These are phyloP conservation scores for Anaeramoeba flamelloides DNA, from an alignment of 78 protist species.

Conservation along the genomic window DNA sequence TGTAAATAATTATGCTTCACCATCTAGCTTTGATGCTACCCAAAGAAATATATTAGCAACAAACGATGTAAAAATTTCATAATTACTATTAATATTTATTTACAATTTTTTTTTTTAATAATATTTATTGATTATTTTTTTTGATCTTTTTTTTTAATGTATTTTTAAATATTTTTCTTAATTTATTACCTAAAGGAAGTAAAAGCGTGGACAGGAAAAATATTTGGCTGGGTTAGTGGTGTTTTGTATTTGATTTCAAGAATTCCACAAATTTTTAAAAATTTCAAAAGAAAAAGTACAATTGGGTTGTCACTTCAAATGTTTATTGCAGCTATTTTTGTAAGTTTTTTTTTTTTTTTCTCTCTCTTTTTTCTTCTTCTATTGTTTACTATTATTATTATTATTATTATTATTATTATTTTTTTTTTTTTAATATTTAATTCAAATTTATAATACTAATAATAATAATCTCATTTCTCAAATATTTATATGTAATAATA, in stretches of 20 bases:
- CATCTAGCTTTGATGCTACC: no score
- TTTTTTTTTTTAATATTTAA: no score
- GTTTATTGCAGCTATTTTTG: conserved; percentile 26
- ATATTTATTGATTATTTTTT: neutral
- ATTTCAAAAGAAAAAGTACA: conserved; percentile 15
- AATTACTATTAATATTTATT: neutral
- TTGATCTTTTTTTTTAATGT: neutral
- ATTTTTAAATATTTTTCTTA: neutral
- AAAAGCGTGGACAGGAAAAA: neutral
- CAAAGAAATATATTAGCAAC: no score
- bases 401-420: no score
- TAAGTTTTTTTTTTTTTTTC: conserved; percentile 16
- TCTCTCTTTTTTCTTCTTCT: conserved; percentile 18
- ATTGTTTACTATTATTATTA: no score
- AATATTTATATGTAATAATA: no score
- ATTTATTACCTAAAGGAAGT: no score
- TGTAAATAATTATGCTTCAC: no score
- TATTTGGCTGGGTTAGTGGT: conserved; percentile 14
- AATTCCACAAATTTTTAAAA: conserved; percentile 22
- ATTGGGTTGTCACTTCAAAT: conserved; percentile 28
- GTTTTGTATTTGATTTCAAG: conserved; percentile 16
- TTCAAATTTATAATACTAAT: no score
- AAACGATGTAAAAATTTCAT: neutral
- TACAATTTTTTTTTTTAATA: neutral
- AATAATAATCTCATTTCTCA: no score